Evolutionary conservation across 805 yeast genomes (phyloP).

Genomic region (Maudiozyma barnettii): DNA sequence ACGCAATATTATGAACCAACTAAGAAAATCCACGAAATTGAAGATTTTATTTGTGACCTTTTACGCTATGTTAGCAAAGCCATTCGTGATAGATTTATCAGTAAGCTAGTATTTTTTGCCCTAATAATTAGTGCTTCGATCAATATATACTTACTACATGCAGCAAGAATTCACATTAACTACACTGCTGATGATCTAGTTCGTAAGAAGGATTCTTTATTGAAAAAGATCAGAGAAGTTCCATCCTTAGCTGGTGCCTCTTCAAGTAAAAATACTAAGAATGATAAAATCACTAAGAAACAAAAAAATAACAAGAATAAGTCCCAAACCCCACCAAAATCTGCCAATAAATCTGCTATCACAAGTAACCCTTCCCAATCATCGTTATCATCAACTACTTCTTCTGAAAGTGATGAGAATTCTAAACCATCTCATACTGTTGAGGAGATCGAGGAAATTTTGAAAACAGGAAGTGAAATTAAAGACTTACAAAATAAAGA

Average conservation of each 20-base stretch:
- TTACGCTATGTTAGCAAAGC: slow-evolving; percentile 54
- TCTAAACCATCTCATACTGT: slow-evolving; percentile 6
- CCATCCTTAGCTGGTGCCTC: slow-evolving; percentile 14
- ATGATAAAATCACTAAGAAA: not conserved
- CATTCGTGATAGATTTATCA: slow-evolving; percentile 69
- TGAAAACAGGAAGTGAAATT: slow-evolving; percentile 61
- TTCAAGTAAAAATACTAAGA: not conserved
- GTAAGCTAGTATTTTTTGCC: slow-evolving; percentile 65
- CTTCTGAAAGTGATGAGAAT: slow-evolving; percentile 13
- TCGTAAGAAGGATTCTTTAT: slow-evolving; percentile 4
- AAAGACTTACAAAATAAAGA: slow-evolving; percentile 62
- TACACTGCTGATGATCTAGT: slow-evolving; percentile 25
- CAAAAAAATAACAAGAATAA: not conserved
- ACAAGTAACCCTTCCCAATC: slow-evolving; percentile 1
- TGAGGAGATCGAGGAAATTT: slow-evolving; percentile 30
- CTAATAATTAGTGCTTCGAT: slow-evolving; percentile 69
- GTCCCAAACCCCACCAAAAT: not conserved
- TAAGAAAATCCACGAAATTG: slow-evolving; percentile 46
- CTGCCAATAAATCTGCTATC: not conserved
- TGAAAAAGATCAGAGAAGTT: slow-evolving; percentile 2
- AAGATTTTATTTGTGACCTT: slow-evolving; percentile 36
- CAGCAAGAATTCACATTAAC: slow-evolving; percentile 58
- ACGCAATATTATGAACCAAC: slow-evolving; percentile 50
- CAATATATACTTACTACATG: slow-evolving; percentile 78
- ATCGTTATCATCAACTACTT: not conserved